A percentile compares a stretch with the other conserved stretches of the same genome.
phyloP scores from a whole-genome alignment of 192 early-diverging fungal species.

The Dispira parvispora region DNA sequence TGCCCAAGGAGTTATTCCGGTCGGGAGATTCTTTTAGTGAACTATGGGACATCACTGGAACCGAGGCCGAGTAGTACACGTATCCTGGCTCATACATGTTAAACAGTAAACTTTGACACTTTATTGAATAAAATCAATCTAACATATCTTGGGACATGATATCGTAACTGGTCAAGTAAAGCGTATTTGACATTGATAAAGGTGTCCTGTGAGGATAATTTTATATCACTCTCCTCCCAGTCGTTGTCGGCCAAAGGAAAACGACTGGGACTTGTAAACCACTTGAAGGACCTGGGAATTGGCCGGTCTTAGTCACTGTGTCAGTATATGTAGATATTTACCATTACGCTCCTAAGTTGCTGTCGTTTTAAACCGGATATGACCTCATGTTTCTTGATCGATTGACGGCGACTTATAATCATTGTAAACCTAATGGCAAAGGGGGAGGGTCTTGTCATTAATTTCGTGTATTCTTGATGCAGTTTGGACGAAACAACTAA shows the following conservation, averaged over 20 bases:
- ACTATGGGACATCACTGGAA: slow-evolving; percentile 12
- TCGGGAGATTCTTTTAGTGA: slow-evolving; percentile 27
- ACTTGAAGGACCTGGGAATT: too few species aligned
- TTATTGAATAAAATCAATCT: not conserved
- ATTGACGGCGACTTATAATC: too few species aligned
- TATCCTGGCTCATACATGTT: not conserved
- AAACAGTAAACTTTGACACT: not conserved
- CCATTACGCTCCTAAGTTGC: too few species aligned
- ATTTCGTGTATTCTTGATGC: too few species aligned
- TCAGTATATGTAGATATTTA: too few species aligned
- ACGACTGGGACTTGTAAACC: not conserved
- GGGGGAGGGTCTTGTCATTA: too few species aligned
- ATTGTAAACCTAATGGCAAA: too few species aligned
- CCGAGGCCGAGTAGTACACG: not conserved
- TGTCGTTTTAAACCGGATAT: too few species aligned
- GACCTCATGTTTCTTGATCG: too few species aligned
- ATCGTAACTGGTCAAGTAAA: not conserved
- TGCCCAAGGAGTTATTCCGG: slow-evolving; percentile 32
- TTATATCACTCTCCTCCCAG: not conserved
- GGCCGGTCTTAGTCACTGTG: too few species aligned
- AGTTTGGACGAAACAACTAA: too few species aligned
- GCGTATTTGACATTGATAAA: not conserved
- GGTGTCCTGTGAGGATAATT: not conserved
- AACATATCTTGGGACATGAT: not conserved
- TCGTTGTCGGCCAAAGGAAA: not conserved